Percentiles rank a stretch among this genome's conserved stretches.
phyloP scores from a whole-genome alignment of 768 basidiomycete genomes.

The Kwoniella sp. region DNA sequence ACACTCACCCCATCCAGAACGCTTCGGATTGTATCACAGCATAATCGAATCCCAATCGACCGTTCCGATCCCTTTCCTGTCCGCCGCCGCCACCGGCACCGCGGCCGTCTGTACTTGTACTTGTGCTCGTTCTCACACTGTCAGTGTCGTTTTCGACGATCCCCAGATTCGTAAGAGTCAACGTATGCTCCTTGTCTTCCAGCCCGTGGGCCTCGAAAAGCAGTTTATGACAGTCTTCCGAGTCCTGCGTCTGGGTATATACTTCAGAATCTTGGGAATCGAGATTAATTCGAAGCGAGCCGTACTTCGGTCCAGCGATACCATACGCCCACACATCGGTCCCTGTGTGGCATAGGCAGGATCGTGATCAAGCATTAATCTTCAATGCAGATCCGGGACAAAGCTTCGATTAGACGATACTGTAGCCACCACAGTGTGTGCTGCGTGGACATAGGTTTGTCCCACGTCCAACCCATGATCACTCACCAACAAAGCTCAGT shows the following conservation, averaged over 20 bases:
- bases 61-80: background rate
- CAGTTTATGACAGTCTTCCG: constrained; percentile 14
- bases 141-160: background rate
- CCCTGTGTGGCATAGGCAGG: constrained; percentile 29
- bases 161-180: constrained; percentile 22
- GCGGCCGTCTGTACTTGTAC: constrained; percentile 2
- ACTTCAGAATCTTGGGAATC: constrained; percentile 23
- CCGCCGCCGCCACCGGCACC: constrained; percentile 6
- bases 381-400: no score
- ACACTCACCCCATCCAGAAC: background rate
- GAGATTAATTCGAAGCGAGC: constrained; percentile 23
- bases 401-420: no score
- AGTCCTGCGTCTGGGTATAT: constrained; percentile 9
- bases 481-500: constrained; percentile 37
- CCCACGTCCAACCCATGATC: no score
- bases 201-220: constrained; percentile 32
- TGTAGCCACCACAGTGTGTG: no score
- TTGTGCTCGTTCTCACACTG: no score
- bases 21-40: constrained; percentile 23
- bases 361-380: no score
- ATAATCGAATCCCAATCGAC: constrained; percentile 37
- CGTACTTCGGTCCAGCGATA: constrained; percentile 30
- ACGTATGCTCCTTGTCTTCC: constrained; percentile 20
- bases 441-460: no score
- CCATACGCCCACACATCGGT: constrained; percentile 40